Evolutionary conservation across 31 red algal species (phyloP).

Genomic region (Bonnemaisonia californica): DNA sequence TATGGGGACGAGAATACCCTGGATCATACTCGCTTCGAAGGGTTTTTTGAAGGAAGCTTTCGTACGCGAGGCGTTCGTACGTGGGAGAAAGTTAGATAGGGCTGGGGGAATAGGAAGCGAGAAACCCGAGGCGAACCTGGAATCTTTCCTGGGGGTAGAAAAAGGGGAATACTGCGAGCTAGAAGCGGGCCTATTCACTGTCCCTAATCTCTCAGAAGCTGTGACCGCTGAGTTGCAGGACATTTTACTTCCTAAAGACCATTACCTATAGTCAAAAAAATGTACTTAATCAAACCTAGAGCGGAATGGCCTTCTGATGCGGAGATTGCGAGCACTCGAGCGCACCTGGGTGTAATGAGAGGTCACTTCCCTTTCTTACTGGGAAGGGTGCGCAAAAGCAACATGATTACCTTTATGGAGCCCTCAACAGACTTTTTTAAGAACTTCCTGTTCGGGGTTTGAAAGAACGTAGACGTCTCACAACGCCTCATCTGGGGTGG

Average conservation of each 20-base stretch:
- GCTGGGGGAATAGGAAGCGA: background rate
- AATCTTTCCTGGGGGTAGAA: background rate
- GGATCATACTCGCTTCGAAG: background rate
- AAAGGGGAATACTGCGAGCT: constrained; percentile 29
- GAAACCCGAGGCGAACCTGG: background rate
- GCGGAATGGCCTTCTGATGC: constrained; percentile 3
- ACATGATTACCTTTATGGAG: constrained; percentile 15
- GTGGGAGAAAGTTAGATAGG: background rate
- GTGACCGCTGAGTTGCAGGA: background rate
- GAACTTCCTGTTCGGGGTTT: constrained; percentile 43
- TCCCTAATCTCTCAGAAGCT: constrained; percentile 27
- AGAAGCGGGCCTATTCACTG: constrained; percentile 19
- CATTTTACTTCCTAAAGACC: constrained; percentile 10
- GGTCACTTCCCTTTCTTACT: constrained; percentile 26
- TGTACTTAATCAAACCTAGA: constrained; percentile 17
- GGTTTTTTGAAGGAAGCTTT: background rate
- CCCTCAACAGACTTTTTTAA: constrained; percentile 8
- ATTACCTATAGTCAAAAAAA: constrained; percentile 8
- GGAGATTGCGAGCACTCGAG: background rate
- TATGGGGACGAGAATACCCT: too few relatives aligned
- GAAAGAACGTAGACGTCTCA: constrained; percentile 10
- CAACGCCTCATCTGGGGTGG: constrained; percentile 35
- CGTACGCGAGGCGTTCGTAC: background rate
- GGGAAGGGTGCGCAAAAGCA: background rate
- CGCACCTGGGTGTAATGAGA: constrained; percentile 18